Conservation (phyloP, 768 basidiomycete genomes). For the Lentinula aciculospora region DNA sequence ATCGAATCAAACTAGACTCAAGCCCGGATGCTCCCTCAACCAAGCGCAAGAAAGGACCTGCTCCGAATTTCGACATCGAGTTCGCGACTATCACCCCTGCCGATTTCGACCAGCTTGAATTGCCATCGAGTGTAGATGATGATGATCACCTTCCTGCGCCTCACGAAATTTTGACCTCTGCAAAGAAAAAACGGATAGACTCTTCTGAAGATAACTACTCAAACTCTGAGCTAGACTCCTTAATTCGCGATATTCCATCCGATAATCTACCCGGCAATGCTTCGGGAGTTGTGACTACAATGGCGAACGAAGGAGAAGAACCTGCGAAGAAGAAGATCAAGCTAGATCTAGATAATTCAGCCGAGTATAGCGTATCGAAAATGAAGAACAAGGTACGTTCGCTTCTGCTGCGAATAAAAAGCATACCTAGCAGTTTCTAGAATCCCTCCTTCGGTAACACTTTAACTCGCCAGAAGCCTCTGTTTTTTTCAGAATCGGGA, state of each 20-base stretch:
- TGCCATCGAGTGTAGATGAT: conserved; percentile 23
- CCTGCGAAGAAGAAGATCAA: conserved; percentile 6
- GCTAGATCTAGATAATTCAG: not conserved
- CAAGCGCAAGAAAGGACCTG: conserved; percentile 23
- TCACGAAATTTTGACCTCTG: conserved; percentile 22
- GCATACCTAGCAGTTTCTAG: no score
- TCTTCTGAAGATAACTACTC: conserved; percentile 33
- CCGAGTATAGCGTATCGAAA: not conserved
- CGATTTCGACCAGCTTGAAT: conserved; percentile 8
- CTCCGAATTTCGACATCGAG: conserved; percentile 45
- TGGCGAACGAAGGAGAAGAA: not conserved
- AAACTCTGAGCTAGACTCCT: conserved; percentile 36
- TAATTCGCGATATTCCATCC: conserved; percentile 31
- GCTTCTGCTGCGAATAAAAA: no score
- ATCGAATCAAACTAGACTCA: conserved; percentile 40
- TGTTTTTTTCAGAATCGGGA: not conserved
- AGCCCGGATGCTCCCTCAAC: conserved; percentile 11
- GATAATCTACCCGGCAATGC: conserved; percentile 13
- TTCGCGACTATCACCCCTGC: conserved; percentile 36
- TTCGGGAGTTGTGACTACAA: not conserved
- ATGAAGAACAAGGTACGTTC: not conserved
- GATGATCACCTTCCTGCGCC: conserved; percentile 41
- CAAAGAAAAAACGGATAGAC: conserved; percentile 8
- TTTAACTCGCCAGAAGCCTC: not conserved
- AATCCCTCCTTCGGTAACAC: no score